A percentile compares a stretch with the other conserved stretches of the same genome.
Conservation (phyloP, 2,329 filamentous ascomycete species). For the Alternaria sp. region DNA sequence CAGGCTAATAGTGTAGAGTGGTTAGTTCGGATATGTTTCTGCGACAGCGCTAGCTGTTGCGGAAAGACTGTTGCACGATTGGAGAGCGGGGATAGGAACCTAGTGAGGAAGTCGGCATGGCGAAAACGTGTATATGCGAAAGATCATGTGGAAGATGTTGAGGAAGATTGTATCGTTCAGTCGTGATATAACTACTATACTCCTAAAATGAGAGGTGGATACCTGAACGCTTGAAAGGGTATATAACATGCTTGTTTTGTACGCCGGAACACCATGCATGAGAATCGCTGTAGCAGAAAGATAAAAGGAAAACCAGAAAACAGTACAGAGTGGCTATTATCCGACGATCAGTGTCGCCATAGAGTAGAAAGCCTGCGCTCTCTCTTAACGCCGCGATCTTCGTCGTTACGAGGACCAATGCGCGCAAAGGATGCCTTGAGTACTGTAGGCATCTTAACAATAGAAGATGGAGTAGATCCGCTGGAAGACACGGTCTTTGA, state of each 20-base stretch:
- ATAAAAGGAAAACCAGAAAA: neutral
- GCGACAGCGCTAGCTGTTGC: neutral
- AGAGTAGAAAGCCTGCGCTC: constrained; percentile 22
- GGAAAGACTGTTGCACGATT: neutral
- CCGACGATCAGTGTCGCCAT: constrained; percentile 16
- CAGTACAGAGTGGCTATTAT: neutral
- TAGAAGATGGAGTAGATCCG: constrained; percentile 8
- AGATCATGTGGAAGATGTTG: neutral
- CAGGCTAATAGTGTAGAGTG: neutral
- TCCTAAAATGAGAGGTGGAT: neutral
- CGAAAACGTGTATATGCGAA: neutral
- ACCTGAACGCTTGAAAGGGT: constrained; percentile 20
- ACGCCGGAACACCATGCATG: constrained; percentile 1
- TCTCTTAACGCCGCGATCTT: constrained; percentile 18
- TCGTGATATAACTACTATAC: neutral
- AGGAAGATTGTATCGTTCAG: neutral
- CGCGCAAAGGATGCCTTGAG: constrained; percentile 19
- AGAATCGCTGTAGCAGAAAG: neutral
- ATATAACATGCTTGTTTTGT: constrained; percentile 24
- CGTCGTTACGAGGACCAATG: constrained; percentile 10
- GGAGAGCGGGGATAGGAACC: neutral
- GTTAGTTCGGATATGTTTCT: constrained; percentile 3
- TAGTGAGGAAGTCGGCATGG: neutral
- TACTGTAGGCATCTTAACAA: constrained; percentile 7
- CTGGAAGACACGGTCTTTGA: neutral